These are phyloP conservation scores for Sphaerosporella brunnea DNA, from an alignment of 495 filamentous ascomycete genomes.

Conservation along the genomic window DNA sequence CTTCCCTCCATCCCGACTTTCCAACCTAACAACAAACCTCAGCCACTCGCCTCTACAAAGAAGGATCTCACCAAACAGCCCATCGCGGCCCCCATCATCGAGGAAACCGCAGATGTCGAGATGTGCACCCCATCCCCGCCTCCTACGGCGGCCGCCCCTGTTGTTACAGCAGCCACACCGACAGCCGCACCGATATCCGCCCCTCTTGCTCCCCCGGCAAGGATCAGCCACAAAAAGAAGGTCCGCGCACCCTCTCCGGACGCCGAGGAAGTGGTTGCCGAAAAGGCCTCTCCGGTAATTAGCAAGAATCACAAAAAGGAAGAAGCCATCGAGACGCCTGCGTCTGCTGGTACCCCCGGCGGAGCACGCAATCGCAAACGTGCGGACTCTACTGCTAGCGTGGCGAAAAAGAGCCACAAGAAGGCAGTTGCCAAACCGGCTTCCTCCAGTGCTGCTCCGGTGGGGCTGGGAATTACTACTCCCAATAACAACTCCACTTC, in stretches of 20 bases:
- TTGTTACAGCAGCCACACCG: too few species aligned
- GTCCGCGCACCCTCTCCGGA: not conserved
- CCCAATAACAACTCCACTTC: slow-evolving; percentile 15
- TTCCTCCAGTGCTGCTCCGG: not conserved
- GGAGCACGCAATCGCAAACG: slow-evolving; percentile 14
- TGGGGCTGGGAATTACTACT: slow-evolving; percentile 1
- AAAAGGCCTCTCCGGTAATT: too few species aligned
- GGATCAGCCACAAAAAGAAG: slow-evolving; percentile 5
- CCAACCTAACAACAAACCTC: too few species aligned
- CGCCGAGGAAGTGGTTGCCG: too few species aligned
- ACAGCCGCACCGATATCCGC: not conserved
- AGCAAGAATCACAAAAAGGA: too few species aligned
- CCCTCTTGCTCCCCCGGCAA: not conserved
- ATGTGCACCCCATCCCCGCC: too few species aligned
- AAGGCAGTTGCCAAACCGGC: slow-evolving; percentile 10
- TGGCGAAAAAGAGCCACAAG: slow-evolving; percentile 18
- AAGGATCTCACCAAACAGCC: slow-evolving; percentile 1
- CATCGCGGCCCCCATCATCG: not conserved
- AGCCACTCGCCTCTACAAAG: too few species aligned
- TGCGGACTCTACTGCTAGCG: slow-evolving; percentile 10
- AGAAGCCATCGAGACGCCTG: too few species aligned
- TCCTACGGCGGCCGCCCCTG: too few species aligned
- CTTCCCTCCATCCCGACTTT: too few species aligned
- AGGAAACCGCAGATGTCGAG: slow-evolving; percentile 1
- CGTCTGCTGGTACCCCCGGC: slow-evolving; percentile 1